These are phyloP conservation scores for Monosporascus sp. DNA, from an alignment of 2,329 filamentous ascomycete genomes.

Conservation along the genomic window DNA sequence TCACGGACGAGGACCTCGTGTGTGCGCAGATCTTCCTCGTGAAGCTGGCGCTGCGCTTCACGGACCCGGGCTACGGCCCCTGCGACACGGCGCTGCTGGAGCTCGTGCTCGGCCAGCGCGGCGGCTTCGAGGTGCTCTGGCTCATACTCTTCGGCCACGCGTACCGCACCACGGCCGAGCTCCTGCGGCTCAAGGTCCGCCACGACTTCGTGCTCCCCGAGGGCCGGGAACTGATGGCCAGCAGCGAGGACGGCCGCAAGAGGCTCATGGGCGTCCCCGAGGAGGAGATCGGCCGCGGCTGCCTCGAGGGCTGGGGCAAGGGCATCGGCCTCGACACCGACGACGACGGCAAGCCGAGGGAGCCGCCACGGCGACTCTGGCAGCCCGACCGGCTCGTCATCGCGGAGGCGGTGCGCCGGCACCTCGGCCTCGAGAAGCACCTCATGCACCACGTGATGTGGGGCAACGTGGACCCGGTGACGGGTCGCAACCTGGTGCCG, in stretches of 20 bases:
- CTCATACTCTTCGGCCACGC: constrained; percentile 52
- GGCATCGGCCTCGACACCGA: constrained; percentile 18
- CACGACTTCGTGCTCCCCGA: constrained; percentile 43
- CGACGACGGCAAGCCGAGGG: constrained; percentile 46
- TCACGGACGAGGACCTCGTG: constrained; percentile 56
- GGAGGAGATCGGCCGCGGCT: constrained; percentile 44
- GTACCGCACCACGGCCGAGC: constrained; percentile 43
- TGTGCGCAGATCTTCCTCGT: constrained; percentile 59
- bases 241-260: constrained; percentile 3
- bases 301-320: constrained; percentile 52
- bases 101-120: constrained; percentile 55
- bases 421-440: constrained; percentile 47
- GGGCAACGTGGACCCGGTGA: constrained; percentile 53
- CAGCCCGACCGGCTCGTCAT: constrained; percentile 35
- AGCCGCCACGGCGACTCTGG: constrained; percentile 21
- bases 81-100: constrained; percentile 45
- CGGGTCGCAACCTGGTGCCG: constrained; percentile 45
- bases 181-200: constrained; percentile 51
- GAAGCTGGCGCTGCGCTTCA: constrained; percentile 67
- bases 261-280: constrained; percentile 46
- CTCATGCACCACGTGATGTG: constrained; percentile 55
- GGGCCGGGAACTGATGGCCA: too few species aligned
- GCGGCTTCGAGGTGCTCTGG: constrained; percentile 47
- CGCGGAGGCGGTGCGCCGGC: constrained; percentile 47
- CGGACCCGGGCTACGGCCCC: constrained; percentile 53